Percentiles rank a stretch among this genome's conserved stretches.
These are phyloP conservation scores for Leccinum subtestaceum DNA, from an alignment of 768 basidiomycete genomes.

Conservation along the genomic window DNA sequence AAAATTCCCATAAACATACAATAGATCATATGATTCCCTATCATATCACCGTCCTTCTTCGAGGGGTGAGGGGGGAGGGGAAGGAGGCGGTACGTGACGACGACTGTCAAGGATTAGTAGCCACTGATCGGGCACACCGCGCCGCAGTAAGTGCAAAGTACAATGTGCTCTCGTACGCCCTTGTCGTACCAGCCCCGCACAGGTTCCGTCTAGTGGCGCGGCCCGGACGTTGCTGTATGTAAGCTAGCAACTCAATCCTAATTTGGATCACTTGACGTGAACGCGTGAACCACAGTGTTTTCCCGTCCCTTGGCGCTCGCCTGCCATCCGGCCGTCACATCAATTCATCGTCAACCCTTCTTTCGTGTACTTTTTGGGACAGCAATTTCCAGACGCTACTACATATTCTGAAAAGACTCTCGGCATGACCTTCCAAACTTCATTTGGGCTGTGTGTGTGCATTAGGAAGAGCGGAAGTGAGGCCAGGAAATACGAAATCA, in stretches of 20 bases:
- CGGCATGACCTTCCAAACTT: neutral
- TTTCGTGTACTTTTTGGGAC: neutral
- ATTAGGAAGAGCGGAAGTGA: neutral
- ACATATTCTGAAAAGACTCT: neutral
- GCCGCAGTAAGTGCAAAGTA: neutral
- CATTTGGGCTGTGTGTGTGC: neutral
- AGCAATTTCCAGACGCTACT: neutral
- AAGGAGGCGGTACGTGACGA: neutral
- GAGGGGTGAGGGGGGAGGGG: neutral
- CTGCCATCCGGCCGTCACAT: neutral
- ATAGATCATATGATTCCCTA: neutral
- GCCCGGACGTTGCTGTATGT: neutral
- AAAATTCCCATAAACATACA: no score
- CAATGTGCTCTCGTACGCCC: neutral
- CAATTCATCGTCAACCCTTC: neutral
- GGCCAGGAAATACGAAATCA: neutral
- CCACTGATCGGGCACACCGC: neutral
- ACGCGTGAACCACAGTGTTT: neutral
- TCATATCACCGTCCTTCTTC: neutral
- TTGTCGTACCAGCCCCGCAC: neutral
- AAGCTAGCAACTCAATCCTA: neutral
- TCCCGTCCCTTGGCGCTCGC: neutral
- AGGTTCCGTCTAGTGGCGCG: neutral
- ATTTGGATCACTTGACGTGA: neutral
- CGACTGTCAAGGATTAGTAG: neutral